Evolutionary conservation across 2,329 filamentous ascomycete species (phyloP).

Genomic region (Neofusicoccum sp.): DNA sequence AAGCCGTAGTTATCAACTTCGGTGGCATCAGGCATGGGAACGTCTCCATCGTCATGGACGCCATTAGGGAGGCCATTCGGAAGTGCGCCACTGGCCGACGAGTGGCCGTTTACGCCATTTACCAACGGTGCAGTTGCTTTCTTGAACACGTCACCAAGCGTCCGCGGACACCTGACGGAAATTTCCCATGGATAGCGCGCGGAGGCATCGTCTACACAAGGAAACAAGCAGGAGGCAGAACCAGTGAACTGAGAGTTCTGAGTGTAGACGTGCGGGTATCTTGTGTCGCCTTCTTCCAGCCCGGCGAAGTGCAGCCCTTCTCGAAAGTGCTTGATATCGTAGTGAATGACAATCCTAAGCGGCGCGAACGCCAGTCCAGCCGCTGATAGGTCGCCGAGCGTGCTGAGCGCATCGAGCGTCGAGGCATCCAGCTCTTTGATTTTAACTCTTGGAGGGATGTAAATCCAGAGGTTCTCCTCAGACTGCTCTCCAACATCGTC

Average conservation of each 20-base stretch:
- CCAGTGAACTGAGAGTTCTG: slow-evolving; percentile 76
- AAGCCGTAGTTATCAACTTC: slow-evolving; percentile 45
- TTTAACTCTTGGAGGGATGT: slow-evolving; percentile 58
- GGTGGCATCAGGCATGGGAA: slow-evolving; percentile 30
- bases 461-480: slow-evolving; percentile 58
- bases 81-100: slow-evolving; percentile 16
- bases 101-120: slow-evolving; percentile 35
- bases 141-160: slow-evolving; percentile 71
- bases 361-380: slow-evolving; percentile 51
- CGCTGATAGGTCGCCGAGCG: slow-evolving; percentile 21
- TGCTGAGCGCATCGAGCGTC: slow-evolving; percentile 28
- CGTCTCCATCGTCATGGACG: slow-evolving; percentile 30
- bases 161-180: slow-evolving; percentile 80
- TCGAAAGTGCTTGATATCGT: slow-evolving; percentile 69
- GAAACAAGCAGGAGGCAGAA: slow-evolving; percentile 81
- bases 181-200: slow-evolving; percentile 85
- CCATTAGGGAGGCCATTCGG: slow-evolving; percentile 24
- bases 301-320: slow-evolving; percentile 94
- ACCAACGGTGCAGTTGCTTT: slow-evolving; percentile 13
- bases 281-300: slow-evolving; percentile 70
- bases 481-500: slow-evolving; percentile 50
- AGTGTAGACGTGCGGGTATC: slow-evolving; percentile 91
- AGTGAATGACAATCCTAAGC: slow-evolving; percentile 71
- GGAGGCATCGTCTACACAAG: slow-evolving; percentile 83
- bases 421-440: slow-evolving; percentile 61